These are phyloP conservation scores for Leishmania aethiopica DNA, from an alignment of 208 protist species.

Conservation along the genomic window DNA sequence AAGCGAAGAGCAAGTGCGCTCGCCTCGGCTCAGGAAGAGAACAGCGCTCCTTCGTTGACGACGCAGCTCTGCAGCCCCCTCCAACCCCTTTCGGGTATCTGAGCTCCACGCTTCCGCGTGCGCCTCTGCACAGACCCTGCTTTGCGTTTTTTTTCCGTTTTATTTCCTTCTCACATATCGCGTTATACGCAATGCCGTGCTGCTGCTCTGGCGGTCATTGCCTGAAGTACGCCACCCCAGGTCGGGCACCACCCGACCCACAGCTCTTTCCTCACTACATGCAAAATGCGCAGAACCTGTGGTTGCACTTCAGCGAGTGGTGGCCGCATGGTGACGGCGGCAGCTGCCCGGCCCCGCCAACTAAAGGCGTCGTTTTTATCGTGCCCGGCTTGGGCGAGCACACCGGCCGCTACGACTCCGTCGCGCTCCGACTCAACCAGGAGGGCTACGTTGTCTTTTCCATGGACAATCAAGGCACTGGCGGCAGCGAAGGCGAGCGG, in stretches of 20 bases:
- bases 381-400: slow-evolving; percentile 74
- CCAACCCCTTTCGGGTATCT: neutral
- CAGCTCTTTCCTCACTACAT: slow-evolving; percentile 72
- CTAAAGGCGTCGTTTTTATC: slow-evolving; percentile 68
- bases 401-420: slow-evolving; percentile 71
- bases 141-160: neutral
- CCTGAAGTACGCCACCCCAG: slow-evolving; percentile 47
- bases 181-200: slow-evolving; percentile 3
- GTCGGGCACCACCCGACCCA: slow-evolving; percentile 56
- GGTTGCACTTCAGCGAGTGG: slow-evolving; percentile 77
- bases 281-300: slow-evolving; percentile 75
- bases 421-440: slow-evolving; percentile 52
- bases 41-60: neutral
- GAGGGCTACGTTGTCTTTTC: slow-evolving; percentile 63
- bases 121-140: neutral
- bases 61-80: neutral
- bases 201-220: slow-evolving; percentile 25
- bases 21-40: neutral
- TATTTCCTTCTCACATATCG: neutral
- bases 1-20: neutral
- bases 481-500: slow-evolving; percentile 73
- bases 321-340: slow-evolving; percentile 39
- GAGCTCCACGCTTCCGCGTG: neutral
- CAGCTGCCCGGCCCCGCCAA: neutral
- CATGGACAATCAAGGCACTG: slow-evolving; percentile 77